Evolutionary conservation across 148 eudicot species (phyloP), one percentile per base, ranked within the genome.

Genomic region (Hydrangea macrophylla): DNA sequence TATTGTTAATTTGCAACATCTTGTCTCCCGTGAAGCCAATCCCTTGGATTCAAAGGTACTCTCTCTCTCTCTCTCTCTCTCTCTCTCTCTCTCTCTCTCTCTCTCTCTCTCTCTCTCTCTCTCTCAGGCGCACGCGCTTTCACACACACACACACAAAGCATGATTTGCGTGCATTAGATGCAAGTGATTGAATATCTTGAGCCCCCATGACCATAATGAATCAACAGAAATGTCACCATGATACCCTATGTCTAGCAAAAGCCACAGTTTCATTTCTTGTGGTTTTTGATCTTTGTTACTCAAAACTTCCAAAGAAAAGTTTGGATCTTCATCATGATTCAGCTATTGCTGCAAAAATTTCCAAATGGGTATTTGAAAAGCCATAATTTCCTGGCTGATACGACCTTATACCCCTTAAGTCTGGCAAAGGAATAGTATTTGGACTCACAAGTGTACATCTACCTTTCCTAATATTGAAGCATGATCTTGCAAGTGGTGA

Each of bases 1-100:
- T 1, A 73, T 91, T 40, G 62, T 88, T 62, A 88, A 85, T 79
- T 79, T 91, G 60, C 95, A 88, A 60, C 88, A 84, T 61, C 78
- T 91, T 44, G 86, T 91, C 67, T 91, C 97, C 7, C 89, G 97
- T n/a, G 97, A 91, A 84, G 82, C 95, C 9, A 95, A 91, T 78
- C 97, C 97, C 61, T 78, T 91, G 64, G 95, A 88, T 59, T 86
- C 97, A 32, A 89, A 88, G 77, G 97, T 90, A 20, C 36, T 39
- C 31, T 30, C 44, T 26, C 22, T 18, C 57, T 7, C 22, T 31
- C 28, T 67, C 24, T 13, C 17, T 23, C 11, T 54, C 31, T 11
- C 28, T 9, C 17, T 23, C 55, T 59, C 31, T 60, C 7, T 45
- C 7, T 35, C 7, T 55, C 6, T 57, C 9, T 13, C 6, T 5